A percentile compares a stretch with the other conserved stretches of the same genome.
phyloP scores from a whole-genome alignment of 2,329 filamentous ascomycete species.

The Elsinoe batatas region DNA sequence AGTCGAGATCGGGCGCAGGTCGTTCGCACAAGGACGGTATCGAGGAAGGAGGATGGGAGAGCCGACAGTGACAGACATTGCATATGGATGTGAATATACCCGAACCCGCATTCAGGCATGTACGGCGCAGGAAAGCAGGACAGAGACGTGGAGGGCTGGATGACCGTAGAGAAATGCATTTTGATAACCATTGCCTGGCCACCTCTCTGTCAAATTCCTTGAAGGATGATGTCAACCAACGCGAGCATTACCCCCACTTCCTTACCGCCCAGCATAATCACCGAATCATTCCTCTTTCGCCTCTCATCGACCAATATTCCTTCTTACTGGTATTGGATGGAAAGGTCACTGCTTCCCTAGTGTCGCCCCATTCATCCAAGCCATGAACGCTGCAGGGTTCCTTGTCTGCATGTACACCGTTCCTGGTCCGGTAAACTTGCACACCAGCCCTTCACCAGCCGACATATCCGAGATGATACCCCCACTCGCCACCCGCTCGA shows the following conservation, averaged over 20 bases:
- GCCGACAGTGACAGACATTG: background rate
- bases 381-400: slow-evolving; percentile 58
- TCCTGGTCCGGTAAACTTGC: slow-evolving; percentile 84
- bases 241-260: background rate
- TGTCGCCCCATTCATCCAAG: slow-evolving; percentile 34
- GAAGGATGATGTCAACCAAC: background rate
- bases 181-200: background rate
- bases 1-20: too few relatives aligned
- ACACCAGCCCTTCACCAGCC: slow-evolving; percentile 80
- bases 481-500: slow-evolving; percentile 82
- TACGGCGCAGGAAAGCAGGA: background rate
- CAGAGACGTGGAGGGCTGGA: background rate
- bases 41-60: background rate
- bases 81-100: slow-evolving; percentile 11
- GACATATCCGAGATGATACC: slow-evolving; percentile 83
- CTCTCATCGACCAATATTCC: background rate
- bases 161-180: background rate
- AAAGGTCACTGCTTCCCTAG: slow-evolving; percentile 10
- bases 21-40: background rate
- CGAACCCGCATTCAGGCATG: background rate
- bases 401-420: slow-evolving; percentile 89
- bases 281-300: background rate
- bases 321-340: too few relatives aligned
- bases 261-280: background rate
- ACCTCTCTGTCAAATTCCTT: too few relatives aligned